A percentile compares a stretch with the other conserved stretches of the same genome.
Evolutionary conservation across 495 filamentous ascomycete species (phyloP).

Genomic region (Paragyromitra xinjiangensis): DNA sequence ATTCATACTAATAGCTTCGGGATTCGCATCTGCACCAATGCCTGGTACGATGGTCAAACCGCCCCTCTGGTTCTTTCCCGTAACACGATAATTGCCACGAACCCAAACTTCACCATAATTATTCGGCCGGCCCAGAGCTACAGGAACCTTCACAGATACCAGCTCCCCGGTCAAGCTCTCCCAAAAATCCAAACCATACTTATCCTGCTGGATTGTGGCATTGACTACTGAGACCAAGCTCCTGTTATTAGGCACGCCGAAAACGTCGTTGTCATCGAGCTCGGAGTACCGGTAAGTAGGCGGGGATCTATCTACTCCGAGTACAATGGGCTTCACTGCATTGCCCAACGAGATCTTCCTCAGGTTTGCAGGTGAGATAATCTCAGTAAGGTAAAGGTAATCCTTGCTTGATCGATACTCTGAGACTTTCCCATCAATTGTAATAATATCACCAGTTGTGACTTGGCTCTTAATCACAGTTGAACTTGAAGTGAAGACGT

Average conservation of each 20-base stretch:
- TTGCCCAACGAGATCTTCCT: slow-evolving; percentile 62
- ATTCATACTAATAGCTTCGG: slow-evolving; percentile 65
- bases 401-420: slow-evolving; percentile 65
- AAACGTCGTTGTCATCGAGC: slow-evolving; percentile 63
- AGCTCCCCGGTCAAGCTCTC: slow-evolving; percentile 69
- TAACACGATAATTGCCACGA: slow-evolving; percentile 65
- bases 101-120: slow-evolving; percentile 72
- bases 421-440: slow-evolving; percentile 64
- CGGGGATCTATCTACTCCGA: slow-evolving; percentile 64
- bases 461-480: slow-evolving; percentile 59
- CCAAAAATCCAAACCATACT: slow-evolving; percentile 73
- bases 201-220: slow-evolving; percentile 63
- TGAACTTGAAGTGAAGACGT: slow-evolving; percentile 64
- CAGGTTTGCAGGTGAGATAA: slow-evolving; percentile 63
- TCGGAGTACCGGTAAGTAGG: slow-evolving; percentile 65
- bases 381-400: slow-evolving; percentile 69
- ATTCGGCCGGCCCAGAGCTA: slow-evolving; percentile 64
- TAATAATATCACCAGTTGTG: slow-evolving; percentile 67
- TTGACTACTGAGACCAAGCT: slow-evolving; percentile 65
- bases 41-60: slow-evolving; percentile 65
- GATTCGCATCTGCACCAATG: slow-evolving; percentile 65
- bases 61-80: slow-evolving; percentile 65
- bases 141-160: slow-evolving; percentile 64
- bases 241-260: slow-evolving; percentile 65
- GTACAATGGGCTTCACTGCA: slow-evolving; percentile 63